These are phyloP conservation scores for Coemansia sp. DNA, from an alignment of 192 early-diverging fungal species.

Conservation along the genomic window DNA sequence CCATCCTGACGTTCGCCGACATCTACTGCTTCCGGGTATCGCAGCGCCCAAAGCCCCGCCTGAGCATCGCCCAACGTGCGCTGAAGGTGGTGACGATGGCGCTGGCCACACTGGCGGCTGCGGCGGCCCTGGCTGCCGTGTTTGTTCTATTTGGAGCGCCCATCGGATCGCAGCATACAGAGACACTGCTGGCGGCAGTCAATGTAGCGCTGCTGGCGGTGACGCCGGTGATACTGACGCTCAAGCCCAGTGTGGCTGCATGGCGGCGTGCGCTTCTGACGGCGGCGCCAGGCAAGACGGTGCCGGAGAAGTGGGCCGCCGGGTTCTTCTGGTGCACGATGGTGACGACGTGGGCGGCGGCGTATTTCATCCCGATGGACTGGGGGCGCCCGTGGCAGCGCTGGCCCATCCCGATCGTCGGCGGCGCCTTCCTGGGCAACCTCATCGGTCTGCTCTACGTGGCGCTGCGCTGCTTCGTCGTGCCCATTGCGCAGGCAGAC, in stretches of 20 bases:
- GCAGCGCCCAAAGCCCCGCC: background rate
- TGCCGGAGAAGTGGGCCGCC: constrained; percentile 50
- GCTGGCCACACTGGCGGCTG: constrained; percentile 15
- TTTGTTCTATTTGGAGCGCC: constrained; percentile 52
- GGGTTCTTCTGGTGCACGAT: constrained; percentile 52
- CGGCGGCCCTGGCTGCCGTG: background rate
- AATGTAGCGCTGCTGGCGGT: constrained; percentile 41
- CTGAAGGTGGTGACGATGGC: constrained; percentile 14
- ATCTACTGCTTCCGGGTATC: constrained; percentile 45
- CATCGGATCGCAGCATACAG: constrained; percentile 18
- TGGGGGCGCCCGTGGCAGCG: constrained; percentile 54
- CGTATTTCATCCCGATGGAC: constrained; percentile 53
- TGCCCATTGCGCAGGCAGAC: constrained; percentile 33
- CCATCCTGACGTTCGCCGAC: constrained; percentile 33
- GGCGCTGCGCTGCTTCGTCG: constrained; percentile 33
- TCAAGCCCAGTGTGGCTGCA: constrained; percentile 10
- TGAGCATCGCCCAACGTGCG: constrained; percentile 7
- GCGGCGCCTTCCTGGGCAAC: constrained; percentile 47
- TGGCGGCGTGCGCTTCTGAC: constrained; percentile 37
- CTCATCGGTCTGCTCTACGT: constrained; percentile 39
- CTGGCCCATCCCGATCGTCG: constrained; percentile 50
- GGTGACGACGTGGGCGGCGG: constrained; percentile 23
- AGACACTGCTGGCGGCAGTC: constrained; percentile 38
- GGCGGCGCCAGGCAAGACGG: constrained; percentile 5
- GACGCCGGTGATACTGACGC: constrained; percentile 42